Base-by-base conservation (phyloP, 2,329 filamentous ascomycete genomes). In the Thelonectria blattea region DNA sequence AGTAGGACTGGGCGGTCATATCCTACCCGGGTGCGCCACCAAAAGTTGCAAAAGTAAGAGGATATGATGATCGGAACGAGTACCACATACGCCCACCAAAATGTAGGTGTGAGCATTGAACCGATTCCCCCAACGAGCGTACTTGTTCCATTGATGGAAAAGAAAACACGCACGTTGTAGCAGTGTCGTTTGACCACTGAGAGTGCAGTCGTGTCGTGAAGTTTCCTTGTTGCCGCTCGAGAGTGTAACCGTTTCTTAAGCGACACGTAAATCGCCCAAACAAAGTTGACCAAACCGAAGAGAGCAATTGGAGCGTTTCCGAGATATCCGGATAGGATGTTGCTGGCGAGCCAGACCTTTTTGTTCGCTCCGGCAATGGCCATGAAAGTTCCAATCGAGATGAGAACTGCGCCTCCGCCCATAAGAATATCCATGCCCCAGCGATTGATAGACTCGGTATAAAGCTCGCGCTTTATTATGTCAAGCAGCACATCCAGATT, bases 241-340 rank as follows among this genome's bases (percentile, higher is more conserved):
- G 73, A 67, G 22, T 84, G 81, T 0, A 66, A 63, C 12, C 73
- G 72, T 32, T 81, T 81, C 14, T 79, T 77, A 1, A 53, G 49
- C 30, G 76, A 77, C 1, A 85, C 70, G 60, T 76, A 80, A 0
- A 63, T 64, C 0, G 81, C 82, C 83, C 83, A 86, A 5, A 71
- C 52, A 0, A 77, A 76, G 65, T 84, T 86, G 43, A 79, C 55
- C 0, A 85, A 52, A 2, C 82, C 83, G 48, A 80, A 86, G 0
- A 80, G 22, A 0, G 82, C 81, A 2, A 81, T 78, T 1, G 81
- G 77, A 0, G 77, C 73, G 58, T 86, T 86, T 2, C 84, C 84
- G 17, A 86, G 74, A 60, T 85, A 85, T 1, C 84, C 84, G 0
- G 83, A 85, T 0, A 86, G 68, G 2, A 85, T 68, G 56, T 86